A percentile compares a stretch with the other conserved stretches of the same genome.
phyloP scores from a whole-genome alignment of 2,329 filamentous ascomycete genomes.

The Clarireedia monteithiana region DNA sequence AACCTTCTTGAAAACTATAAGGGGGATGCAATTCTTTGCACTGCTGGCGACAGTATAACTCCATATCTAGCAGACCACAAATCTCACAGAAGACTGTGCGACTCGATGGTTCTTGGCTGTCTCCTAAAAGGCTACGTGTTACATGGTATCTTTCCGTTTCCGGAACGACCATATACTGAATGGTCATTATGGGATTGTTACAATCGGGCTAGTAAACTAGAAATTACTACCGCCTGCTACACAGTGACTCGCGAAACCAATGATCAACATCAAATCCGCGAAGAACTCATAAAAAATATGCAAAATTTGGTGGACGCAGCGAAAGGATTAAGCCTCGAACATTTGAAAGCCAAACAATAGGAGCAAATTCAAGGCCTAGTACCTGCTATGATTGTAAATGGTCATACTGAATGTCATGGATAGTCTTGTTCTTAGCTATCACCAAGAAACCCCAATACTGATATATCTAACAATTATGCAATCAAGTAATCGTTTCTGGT shows the following conservation, averaged over 20 bases:
- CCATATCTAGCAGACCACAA: background rate
- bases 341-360: background rate
- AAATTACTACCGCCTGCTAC: background rate
- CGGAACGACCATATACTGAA: background rate
- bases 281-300: background rate
- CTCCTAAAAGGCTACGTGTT: background rate
- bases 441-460: too few relatives aligned
- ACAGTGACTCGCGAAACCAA: background rate
- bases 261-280: background rate
- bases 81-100: background rate
- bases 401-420: too few relatives aligned
- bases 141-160: background rate
- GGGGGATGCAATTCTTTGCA: background rate
- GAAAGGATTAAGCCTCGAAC: background rate
- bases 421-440: too few relatives aligned
- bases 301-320: background rate
- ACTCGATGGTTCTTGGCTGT: conserved; percentile 1
- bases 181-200: background rate
- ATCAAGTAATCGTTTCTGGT: too few relatives aligned
- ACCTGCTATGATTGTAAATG: too few relatives aligned
- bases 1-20: background rate
- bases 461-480: too few relatives aligned
- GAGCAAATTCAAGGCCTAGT: background rate
- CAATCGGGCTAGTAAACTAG: background rate
- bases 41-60: background rate